These are phyloP conservation scores for Pseudocohnilembus persalinus DNA, from an alignment of 169 alveolate genomes.

Conservation along the genomic window DNA sequence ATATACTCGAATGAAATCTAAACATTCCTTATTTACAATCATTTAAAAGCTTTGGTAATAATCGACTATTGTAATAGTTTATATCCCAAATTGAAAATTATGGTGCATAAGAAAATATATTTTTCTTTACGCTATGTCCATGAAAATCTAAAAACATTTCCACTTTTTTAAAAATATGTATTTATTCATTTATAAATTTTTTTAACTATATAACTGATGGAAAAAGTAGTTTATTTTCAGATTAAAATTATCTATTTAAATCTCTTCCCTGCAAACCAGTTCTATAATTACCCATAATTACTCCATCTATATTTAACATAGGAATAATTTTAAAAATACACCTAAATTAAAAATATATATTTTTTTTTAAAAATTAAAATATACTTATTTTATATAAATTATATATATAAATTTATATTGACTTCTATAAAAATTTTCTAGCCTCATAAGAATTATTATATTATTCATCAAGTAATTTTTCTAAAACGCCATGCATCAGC, in stretches of 20 bases:
- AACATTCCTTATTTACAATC: constrained; percentile 58
- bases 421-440: constrained; percentile 29
- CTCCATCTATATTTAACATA: constrained; percentile 83
- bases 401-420: neutral
- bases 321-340: constrained; percentile 65
- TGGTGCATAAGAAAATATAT: constrained; percentile 76
- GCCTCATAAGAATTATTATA: constrained; percentile 47
- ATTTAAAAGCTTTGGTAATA: constrained; percentile 59
- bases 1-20: constrained; percentile 64
- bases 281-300: constrained; percentile 72
- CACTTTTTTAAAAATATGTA: constrained; percentile 32
- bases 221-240: constrained; percentile 48
- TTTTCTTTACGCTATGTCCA: constrained; percentile 79
- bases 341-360: neutral
- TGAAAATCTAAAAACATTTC: constrained; percentile 67
- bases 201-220: constrained; percentile 69
- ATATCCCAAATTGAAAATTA: constrained; percentile 52
- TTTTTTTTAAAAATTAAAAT: too few relatives aligned
- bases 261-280: constrained; percentile 77
- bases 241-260: constrained; percentile 66
- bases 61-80: constrained; percentile 57
- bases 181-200: constrained; percentile 32
- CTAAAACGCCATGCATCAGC: constrained; percentile 75
- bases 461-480: constrained; percentile 37
- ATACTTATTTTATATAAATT: neutral